These are phyloP conservation scores for Urostyla sp. DNA, from an alignment of 73 alveolate species.

Conservation along the genomic window DNA sequence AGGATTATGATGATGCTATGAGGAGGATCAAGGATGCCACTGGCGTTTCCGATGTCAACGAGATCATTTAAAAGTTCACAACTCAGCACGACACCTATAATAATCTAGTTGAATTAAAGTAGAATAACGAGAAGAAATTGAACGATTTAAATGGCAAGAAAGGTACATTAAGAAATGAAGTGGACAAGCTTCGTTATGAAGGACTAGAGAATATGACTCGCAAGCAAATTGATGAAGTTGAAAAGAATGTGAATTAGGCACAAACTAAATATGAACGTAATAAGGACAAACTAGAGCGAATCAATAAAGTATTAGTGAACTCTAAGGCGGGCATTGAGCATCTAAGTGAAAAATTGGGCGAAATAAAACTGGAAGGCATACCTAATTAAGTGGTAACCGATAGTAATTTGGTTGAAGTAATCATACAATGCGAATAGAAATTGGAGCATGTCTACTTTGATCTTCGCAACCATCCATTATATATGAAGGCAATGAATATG, in stretches of 20 bases:
- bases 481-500: constrained; percentile 44
- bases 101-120: constrained; percentile 83
- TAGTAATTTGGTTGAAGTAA: constrained; percentile 80
- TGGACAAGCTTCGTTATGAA: constrained; percentile 88
- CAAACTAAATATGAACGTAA: constrained; percentile 73
- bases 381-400: constrained; percentile 80
- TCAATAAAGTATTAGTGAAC: constrained; percentile 73
- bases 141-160: constrained; percentile 79
- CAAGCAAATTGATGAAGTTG: constrained; percentile 94
- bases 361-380: constrained; percentile 79
- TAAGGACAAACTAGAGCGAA: constrained; percentile 84
- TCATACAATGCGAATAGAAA: constrained; percentile 77
- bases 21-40: constrained; percentile 90
- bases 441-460: constrained; percentile 49
- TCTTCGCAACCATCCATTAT: constrained; percentile 59
- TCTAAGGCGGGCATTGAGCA: constrained; percentile 93
- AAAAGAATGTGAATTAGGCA: constrained; percentile 77
- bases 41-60: constrained; percentile 99
- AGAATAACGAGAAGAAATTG: constrained; percentile 86
- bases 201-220: constrained; percentile 91
- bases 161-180: constrained; percentile 75
- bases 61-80: constrained; percentile 96
- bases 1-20: constrained; percentile 83
- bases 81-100: constrained; percentile 95
- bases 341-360: constrained; percentile 75